Evolutionary conservation across 352 stramenopile genomes (phyloP).

Genomic region (Pythium aquatile): DNA sequence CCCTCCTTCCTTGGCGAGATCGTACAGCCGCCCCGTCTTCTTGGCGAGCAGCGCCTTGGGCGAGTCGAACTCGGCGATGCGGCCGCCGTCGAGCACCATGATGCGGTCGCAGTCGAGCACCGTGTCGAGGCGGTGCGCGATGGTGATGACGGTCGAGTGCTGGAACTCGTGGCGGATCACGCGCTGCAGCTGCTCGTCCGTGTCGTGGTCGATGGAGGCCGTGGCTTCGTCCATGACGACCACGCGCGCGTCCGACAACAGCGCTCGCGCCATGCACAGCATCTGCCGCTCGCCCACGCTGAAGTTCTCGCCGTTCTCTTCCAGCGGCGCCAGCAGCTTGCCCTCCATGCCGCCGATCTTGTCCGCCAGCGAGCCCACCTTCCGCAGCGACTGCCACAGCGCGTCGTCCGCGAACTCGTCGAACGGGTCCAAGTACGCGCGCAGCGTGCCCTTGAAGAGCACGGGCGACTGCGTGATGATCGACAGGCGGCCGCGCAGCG

Average conservation of each 20-base stretch:
- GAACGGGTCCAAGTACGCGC: conserved; percentile 93
- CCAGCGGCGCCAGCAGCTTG: conserved; percentile 64
- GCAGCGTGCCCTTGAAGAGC: conserved; percentile 92
- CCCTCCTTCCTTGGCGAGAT: conserved; percentile 37
- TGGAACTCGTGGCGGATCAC: conserved; percentile 88
- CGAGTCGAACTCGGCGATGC: conserved; percentile 83
- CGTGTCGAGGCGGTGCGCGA: conserved; percentile 96
- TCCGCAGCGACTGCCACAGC: conserved; percentile 61
- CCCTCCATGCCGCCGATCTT: conserved; percentile 64
- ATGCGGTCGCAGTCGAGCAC: conserved; percentile 97
- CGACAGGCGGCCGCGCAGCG: conserved; percentile 85
- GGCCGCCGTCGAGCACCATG: conserved; percentile 93
- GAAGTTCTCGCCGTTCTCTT: conserved; percentile 93
- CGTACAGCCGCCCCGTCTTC: conserved; percentile 39
- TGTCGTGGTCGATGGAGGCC: conserved; percentile 82
- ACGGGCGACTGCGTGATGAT: conserved; percentile 95
- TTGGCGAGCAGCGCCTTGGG: conserved; percentile 59
- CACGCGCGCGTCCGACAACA: conserved; percentile 87
- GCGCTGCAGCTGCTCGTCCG: conserved; percentile 59
- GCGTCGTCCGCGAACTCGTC: conserved; percentile 66
- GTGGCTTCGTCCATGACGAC: conserved; percentile 90
- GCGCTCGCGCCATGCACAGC: conserved; percentile 94
- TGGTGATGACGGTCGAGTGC: conserved; percentile 94
- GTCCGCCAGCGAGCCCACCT: conserved; percentile 44
- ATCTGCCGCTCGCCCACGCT: conserved; percentile 94